These are phyloP conservation scores for Zygotorulaspora mrakii DNA, from an alignment of 1,139 yeast genomes.

Conservation along the genomic window DNA sequence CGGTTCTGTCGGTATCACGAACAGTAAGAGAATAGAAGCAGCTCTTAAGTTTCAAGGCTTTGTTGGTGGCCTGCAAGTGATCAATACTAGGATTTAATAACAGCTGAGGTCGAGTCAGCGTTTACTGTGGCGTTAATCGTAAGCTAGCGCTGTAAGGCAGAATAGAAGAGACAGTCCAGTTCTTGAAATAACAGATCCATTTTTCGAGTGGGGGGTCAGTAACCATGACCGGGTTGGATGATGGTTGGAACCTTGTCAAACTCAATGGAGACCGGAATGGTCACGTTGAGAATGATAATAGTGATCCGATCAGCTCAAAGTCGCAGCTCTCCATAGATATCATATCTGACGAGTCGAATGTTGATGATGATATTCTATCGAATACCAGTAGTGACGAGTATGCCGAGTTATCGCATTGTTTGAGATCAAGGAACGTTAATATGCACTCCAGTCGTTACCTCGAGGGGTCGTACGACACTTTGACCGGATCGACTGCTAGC, in stretches of 20 bases:
- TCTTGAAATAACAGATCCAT: too few species aligned
- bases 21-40: too few species aligned
- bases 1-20: too few species aligned
- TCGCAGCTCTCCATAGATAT: conserved; percentile 9
- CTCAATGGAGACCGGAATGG: conserved; percentile 2
- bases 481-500: conserved; percentile 11
- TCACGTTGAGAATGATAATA: background rate
- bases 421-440: conserved; percentile 5
- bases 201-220: too few species aligned
- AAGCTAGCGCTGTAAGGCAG: background rate
- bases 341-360: conserved; percentile 15
- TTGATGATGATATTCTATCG: conserved; percentile 22
- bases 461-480: conserved; percentile 14
- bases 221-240: conserved; percentile 10
- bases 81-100: background rate
- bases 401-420: conserved; percentile 11
- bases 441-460: conserved; percentile 1
- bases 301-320: conserved; percentile 8
- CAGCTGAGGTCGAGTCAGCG: background rate
- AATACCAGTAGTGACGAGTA: conserved; percentile 23
- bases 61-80: background rate
- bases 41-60: too few species aligned
- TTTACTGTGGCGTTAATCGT: conserved; percentile 1
- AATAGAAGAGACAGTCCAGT: too few species aligned
- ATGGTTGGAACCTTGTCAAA: conserved; percentile 19